Base-by-base conservation (phyloP, 306 rosid species). In the Arachis stenosperma region DNA sequence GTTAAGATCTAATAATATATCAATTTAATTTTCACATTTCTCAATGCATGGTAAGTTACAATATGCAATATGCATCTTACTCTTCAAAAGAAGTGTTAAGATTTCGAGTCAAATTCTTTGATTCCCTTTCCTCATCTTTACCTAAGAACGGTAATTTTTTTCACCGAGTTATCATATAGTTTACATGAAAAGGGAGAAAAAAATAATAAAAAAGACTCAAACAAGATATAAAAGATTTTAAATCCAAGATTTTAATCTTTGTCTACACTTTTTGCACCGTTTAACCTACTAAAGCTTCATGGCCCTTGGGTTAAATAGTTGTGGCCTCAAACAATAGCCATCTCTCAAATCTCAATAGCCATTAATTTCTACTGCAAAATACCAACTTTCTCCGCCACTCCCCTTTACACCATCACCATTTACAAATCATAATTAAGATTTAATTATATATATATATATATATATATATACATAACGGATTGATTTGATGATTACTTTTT, bases 291-390 rank as follows among this genome's bases (percentile, higher is more conserved):
- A 63, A 46, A 48, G 54, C 60, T 69, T 43, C 59, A 30, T 61
- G 52, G 10, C 68, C 82, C 73, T 22, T 64, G 29, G 82, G 73
- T 62, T 67, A 79, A 73, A 79, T 73, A 30, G 53, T 50, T 67
- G 70, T 66, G 39, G 39, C 69, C 69, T 6, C 57, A 13, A 55
- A 40, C 6, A 55, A 47, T 17, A 54, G 22, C 40, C 59, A 1
- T 8, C 0, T 9, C 27, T 41, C 14, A 10, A 11, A 7, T 1
- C 36, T 7, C 37, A 33, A 33, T 41, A 47, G 62, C 8, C 6
- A 48, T 55, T 46, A 47, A 72, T 65, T 58, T 79, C 9, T 29
- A 7, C 42, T 40, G 50, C 46, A 41, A 66, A 29, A 41, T 40
- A 12, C 8, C 39, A 22, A 79, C 9, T 71, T 52, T 71, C 42